A percentile compares a stretch with the other conserved stretches of the same genome.
phyloP scores from a whole-genome alignment of 208 protist species.

The Vickermania ingenoplastis region DNA sequence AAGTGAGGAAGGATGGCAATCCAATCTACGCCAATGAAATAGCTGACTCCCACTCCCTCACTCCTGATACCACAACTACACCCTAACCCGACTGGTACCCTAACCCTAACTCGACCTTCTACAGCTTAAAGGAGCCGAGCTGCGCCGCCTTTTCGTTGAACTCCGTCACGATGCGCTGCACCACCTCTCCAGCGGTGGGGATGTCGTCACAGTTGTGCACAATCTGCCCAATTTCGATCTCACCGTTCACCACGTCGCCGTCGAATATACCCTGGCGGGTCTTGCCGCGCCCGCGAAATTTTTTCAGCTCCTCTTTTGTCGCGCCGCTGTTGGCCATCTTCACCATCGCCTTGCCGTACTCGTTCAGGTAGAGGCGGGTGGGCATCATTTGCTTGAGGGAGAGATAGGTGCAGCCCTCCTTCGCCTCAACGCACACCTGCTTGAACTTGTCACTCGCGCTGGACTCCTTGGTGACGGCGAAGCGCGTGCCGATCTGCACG shows the following conservation, averaged over 20 bases:
- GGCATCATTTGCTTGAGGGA: conserved; percentile 56
- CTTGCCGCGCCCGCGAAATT: conserved; percentile 31
- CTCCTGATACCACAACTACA: too few relatives aligned
- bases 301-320: conserved; percentile 24
- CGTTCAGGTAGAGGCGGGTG: conserved; percentile 44
- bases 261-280: conserved; percentile 47
- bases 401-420: conserved; percentile 48
- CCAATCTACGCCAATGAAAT: too few relatives aligned
- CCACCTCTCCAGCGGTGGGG: conserved; percentile 21
- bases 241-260: conserved; percentile 38
- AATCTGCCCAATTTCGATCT: conserved; percentile 64
- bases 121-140: conserved; percentile 16
- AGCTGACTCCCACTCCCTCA: too few relatives aligned
- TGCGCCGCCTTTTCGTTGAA: conserved; percentile 18
- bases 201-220: conserved; percentile 31
- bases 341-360: conserved; percentile 36
- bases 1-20: too few relatives aligned
- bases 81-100: too few relatives aligned
- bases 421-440: conserved; percentile 18
- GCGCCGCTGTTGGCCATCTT: conserved; percentile 28
- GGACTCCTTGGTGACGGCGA: conserved; percentile 58
- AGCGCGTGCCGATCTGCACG: conserved; percentile 69
- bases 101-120: too few relatives aligned
- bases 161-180: conserved; percentile 42
- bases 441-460: conserved; percentile 41